Evolutionary conservation across 2,329 filamentous ascomycete genomes (phyloP).

Genomic region (Talaromyces islandicus): DNA sequence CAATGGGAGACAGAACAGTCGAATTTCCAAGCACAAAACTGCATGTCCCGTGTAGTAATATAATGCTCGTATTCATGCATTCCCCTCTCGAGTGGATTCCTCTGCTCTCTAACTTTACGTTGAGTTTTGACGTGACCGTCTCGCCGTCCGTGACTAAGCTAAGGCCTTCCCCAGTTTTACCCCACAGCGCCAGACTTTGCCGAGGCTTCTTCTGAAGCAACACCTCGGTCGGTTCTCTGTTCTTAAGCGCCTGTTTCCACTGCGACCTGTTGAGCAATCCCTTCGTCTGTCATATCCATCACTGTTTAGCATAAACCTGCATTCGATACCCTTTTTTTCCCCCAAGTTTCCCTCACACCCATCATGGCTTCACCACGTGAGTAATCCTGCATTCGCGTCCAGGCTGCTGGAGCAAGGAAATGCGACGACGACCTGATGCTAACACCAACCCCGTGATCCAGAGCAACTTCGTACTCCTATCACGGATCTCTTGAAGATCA

Average conservation of each 20-base stretch:
- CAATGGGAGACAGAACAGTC: not conserved
- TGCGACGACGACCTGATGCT: slow-evolving; percentile 13
- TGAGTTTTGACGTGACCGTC: not conserved
- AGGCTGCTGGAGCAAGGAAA: not conserved
- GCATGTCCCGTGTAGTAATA: not conserved
- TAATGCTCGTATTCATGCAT: not conserved
- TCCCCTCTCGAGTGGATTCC: not conserved
- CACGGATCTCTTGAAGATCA: slow-evolving; percentile 96
- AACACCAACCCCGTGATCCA: slow-evolving; percentile 31
- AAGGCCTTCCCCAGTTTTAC: not conserved
- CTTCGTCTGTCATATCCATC: not conserved
- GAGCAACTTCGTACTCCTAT: slow-evolving; percentile 85
- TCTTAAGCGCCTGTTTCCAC: not conserved
- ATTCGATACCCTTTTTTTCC: not conserved
- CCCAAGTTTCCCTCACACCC: not conserved
- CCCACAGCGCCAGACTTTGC: not conserved
- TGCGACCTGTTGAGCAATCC: not conserved
- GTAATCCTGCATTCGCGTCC: slow-evolving; percentile 35
- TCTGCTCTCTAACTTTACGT: not conserved
- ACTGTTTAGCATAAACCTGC: not conserved
- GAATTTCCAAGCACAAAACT: not conserved
- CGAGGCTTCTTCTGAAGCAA: not conserved
- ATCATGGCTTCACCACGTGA: slow-evolving; percentile 75
- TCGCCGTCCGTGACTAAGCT: not conserved
- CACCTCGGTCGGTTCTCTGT: not conserved